Percentiles rank a stretch among this genome's conserved stretches.
phyloP scores from a whole-genome alignment of 2,329 filamentous ascomycete species.

The Scorias spongiosa region DNA sequence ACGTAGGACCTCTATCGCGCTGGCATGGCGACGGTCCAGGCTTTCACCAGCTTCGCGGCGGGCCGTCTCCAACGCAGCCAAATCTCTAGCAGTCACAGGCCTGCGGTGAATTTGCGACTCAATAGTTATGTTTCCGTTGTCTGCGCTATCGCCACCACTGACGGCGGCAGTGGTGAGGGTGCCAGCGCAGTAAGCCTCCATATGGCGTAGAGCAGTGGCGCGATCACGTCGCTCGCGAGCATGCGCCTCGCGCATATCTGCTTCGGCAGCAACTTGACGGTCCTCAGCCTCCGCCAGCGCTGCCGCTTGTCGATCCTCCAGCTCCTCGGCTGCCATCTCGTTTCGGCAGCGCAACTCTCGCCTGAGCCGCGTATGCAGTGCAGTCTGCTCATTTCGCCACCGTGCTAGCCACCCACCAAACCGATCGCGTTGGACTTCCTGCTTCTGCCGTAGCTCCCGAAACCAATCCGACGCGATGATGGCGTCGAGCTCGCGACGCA shows the following conservation, averaged over 20 bases:
- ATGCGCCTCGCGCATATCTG: constrained; percentile 26
- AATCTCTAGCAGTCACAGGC: constrained; percentile 29
- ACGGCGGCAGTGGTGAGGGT: constrained; percentile 12
- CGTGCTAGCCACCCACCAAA: constrained; percentile 14
- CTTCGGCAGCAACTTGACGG: constrained; percentile 27
- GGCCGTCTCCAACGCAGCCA: constrained; percentile 27
- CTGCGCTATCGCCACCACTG: too few relatives aligned
- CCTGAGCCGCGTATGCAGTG: constrained; percentile 8
- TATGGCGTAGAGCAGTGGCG: constrained; percentile 30
- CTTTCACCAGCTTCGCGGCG: constrained; percentile 20
- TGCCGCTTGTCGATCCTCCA: constrained; percentile 21
- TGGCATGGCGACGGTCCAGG: constrained; percentile 28
- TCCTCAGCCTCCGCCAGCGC: constrained; percentile 30
- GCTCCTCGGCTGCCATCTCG: constrained; percentile 10
- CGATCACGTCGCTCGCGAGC: constrained; percentile 27
- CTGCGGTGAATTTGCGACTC: constrained; percentile 15
- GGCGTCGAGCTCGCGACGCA: constrained; percentile 7
- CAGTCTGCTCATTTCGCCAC: constrained; percentile 9
- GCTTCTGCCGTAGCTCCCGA: constrained; percentile 10
- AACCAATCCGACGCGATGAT: constrained; percentile 14
- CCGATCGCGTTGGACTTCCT: constrained; percentile 16
- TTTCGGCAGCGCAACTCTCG: constrained; percentile 8
- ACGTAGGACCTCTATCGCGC: constrained; percentile 31
- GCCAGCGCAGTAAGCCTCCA: constrained; percentile 33
- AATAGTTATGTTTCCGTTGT: too few relatives aligned